A percentile compares a stretch with the other conserved stretches of the same genome.
Conservation (phyloP, 1,284 basidiomycete species). For the Trametes pubescens region DNA sequence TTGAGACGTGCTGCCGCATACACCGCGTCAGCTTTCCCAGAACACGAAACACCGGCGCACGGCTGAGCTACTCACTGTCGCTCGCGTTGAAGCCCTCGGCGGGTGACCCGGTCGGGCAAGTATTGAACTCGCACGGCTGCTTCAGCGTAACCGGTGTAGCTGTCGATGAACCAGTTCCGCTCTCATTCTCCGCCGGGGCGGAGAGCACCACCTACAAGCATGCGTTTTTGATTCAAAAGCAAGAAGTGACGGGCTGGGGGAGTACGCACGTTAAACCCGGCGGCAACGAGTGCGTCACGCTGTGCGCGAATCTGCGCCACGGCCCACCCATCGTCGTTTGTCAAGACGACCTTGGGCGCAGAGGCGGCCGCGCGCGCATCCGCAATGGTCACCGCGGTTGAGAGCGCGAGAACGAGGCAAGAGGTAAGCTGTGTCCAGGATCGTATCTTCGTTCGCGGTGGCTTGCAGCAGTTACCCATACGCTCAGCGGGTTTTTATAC, state of each 20-base stretch:
- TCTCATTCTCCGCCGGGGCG: conserved; percentile 50
- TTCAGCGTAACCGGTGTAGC: conserved; percentile 37
- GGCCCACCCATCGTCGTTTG: conserved; percentile 63
- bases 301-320: conserved; percentile 57
- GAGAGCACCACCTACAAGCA: conserved; percentile 48
- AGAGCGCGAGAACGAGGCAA: neutral
- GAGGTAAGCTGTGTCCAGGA: neutral
- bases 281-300: conserved; percentile 48
- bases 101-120: conserved; percentile 52
- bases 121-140: conserved; percentile 51
- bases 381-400: neutral
- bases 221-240: neutral
- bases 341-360: conserved; percentile 42
- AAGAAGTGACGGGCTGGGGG: neutral
- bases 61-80: conserved; percentile 46
- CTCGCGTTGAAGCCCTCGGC: conserved; percentile 52
- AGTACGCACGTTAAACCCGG: conserved; percentile 51
- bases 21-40: neutral
- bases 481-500: too few species aligned
- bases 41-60: too few species aligned
- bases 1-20: conserved; percentile 45
- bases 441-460: neutral
- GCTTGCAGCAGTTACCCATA: too few species aligned
- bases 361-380: neutral
- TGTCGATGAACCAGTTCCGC: conserved; percentile 50